These are phyloP conservation scores for Solanum gandarillasii DNA, from an alignment of 257 asterid genomes.

Conservation along the genomic window DNA sequence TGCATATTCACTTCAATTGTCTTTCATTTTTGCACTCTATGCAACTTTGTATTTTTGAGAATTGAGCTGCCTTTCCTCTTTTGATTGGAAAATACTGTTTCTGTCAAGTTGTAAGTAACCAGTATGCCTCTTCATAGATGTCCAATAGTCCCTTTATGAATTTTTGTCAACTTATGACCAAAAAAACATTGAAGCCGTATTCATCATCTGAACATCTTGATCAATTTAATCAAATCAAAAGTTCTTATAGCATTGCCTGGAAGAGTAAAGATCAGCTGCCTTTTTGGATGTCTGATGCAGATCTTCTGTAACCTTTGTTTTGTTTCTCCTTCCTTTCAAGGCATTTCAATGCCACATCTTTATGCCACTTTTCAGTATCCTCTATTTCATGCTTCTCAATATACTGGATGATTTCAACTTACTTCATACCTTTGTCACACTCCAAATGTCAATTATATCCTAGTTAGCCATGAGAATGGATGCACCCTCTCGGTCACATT, in stretches of 20 bases:
- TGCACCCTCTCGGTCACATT: background rate
- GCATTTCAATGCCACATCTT: background rate
- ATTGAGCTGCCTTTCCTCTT: background rate
- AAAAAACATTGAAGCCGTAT: background rate
- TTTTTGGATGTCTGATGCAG: background rate
- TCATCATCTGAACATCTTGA: background rate
- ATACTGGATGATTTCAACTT: background rate
- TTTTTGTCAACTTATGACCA: background rate
- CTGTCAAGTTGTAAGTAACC: background rate
- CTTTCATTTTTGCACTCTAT: background rate
- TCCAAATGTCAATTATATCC: background rate
- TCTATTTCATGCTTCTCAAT: background rate
- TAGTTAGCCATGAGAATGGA: background rate
- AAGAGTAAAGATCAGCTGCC: background rate
- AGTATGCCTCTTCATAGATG: background rate
- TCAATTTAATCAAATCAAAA: background rate
- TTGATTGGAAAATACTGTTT: background rate
- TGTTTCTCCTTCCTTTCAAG: background rate
- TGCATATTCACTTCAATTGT: background rate
- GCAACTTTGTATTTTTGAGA: background rate
- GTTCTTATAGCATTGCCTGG: background rate
- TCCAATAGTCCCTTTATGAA: background rate
- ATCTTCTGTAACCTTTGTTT: background rate
- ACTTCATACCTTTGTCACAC: background rate
- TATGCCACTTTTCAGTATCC: background rate